A percentile compares a stretch with the other conserved stretches of the same genome.
Evolutionary conservation across 73 alveolate genomes (phyloP).

Genomic region (Symbiodinium natans): DNA sequence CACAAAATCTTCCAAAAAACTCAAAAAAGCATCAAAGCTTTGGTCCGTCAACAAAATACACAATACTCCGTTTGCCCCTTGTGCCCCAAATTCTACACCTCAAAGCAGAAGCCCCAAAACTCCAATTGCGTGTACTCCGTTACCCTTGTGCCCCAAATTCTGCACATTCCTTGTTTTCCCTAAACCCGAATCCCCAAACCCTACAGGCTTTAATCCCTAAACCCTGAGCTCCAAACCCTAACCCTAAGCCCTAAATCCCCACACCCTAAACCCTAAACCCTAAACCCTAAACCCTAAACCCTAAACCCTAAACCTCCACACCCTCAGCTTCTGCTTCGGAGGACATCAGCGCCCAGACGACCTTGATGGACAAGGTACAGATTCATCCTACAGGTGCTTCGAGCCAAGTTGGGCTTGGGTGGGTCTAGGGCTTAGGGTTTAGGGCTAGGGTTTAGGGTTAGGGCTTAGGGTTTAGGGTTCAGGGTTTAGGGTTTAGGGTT

Average conservation of each 20-base stretch:
- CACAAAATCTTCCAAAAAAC: too few species aligned
- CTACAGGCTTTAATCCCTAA: neutral
- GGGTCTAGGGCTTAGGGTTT: too few species aligned
- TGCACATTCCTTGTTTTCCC: too few species aligned
- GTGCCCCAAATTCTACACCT: neutral
- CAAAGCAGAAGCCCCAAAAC: neutral
- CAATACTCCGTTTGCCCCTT: too few species aligned
- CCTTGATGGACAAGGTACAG: constrained; percentile 85
- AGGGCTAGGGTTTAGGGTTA: too few species aligned
- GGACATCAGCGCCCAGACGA: constrained; percentile 53
- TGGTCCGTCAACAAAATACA: too few species aligned
- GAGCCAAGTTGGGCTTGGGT: neutral
- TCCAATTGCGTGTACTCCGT: too few species aligned
- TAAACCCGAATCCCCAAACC: neutral
- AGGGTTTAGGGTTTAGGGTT: too few species aligned
- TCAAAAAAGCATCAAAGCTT: too few species aligned
- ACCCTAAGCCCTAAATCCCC: neutral
- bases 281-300: neutral
- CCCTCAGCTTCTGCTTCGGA: neutral
- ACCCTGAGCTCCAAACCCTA: neutral
- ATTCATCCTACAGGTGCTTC: constrained; percentile 72
- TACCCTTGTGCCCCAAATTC: too few species aligned
- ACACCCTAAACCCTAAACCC: neutral
- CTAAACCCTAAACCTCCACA: neutral
- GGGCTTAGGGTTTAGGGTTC: too few species aligned